Base-by-base conservation (phyloP, 2,329 filamentous ascomycete genomes). In the Gaeumannomyces tritici region DNA sequence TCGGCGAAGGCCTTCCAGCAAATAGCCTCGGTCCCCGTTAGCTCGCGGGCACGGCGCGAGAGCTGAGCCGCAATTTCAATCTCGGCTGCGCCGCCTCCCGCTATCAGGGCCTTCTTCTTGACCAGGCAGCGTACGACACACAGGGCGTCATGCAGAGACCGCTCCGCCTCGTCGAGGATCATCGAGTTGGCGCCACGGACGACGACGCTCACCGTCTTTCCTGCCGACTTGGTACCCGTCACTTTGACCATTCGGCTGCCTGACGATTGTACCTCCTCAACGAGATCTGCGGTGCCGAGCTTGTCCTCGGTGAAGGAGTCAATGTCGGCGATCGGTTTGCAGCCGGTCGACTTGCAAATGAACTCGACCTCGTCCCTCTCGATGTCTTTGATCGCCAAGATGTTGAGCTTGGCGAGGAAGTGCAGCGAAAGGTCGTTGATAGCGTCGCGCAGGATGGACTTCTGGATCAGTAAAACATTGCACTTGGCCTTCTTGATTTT, bases 401-500 rank as follows among this genome's bases (percentile, higher is more conserved):
- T 99, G 77, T 93, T 93, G 66, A 98, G 88, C 76, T 97, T 96
- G 71, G 95, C 91, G 67, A 99, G 83, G 84, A 99, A 99, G 79
- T 99, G 95, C 67, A 99, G 84, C 65, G 91, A 96, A 63, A 99
- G 84, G 70, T 99, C 95, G 80, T 99, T 99, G 75, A 99, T 93
- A 47, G 95, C 95, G 72, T 99, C 95, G 69, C 95, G 88, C 64
- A 99, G 86, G 70, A 99, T 99, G 18, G 93, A 98, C 80, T 99
- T 99, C 74, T 99, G 95, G 69, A 99, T 98, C 68, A 99, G 83
- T 57, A 98, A 87, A 56, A 99, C 95, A 71, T 99, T 99, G 80
- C 95, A 99, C 82, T 98, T 99, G 69, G 95, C 93, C 84, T 98
- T 99, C 81, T 98, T 97, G 77, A 99, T 99, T 84, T 98, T 99